Base-by-base conservation (phyloP, 768 basidiomycete species). In the Fibroporia radiculosa region DNA sequence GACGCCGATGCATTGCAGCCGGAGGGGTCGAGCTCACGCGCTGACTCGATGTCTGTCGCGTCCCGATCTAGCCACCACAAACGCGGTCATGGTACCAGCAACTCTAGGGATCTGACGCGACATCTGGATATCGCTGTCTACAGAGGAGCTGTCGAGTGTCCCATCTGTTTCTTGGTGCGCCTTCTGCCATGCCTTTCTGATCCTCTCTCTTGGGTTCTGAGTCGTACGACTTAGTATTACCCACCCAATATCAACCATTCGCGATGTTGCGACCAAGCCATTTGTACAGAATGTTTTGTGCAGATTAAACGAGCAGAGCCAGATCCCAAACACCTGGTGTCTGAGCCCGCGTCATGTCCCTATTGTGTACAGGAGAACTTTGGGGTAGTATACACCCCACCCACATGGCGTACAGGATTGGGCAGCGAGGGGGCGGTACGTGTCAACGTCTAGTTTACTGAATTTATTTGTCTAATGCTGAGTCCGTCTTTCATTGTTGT, bases 231-330 rank as follows among this genome's bases (percentile, higher is more conserved):
- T 41, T 53, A 99, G 95, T 97, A 95, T 65, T 99, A 97, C 60
- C 96, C 96, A 19, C 75, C 86, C 36, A 95, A 97, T 65, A 96
- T 97, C 66, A 97, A 98, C 61, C 84, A 83, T 56, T 97, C 96
- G 29, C 78, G 96, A 59, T 99, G 96, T 62, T 99, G 96, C 62
- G 93, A 95, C 71, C 96, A 99, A 55, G 84, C 89, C 18, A 95
- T 99, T 50, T 99, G 96, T 62, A 97, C 96, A 28, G 96, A 99
- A 66, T 99, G 96, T 62, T 98, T 99, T 59, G 92, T 97, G 18
- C 95, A 97, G 67, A 98, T 99, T 68, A 98, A 97, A 70, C 85
- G 96, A 44, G 80, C 77, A 27, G 96, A 99, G 51, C 92, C 96
- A 5, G 95, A 92, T 0, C 74, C 91, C 6, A 97, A 93, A 0